phyloP scores from a whole-genome alignment of 2,329 filamentous ascomycete genomes.

The Ascochyta lentis region DNA sequence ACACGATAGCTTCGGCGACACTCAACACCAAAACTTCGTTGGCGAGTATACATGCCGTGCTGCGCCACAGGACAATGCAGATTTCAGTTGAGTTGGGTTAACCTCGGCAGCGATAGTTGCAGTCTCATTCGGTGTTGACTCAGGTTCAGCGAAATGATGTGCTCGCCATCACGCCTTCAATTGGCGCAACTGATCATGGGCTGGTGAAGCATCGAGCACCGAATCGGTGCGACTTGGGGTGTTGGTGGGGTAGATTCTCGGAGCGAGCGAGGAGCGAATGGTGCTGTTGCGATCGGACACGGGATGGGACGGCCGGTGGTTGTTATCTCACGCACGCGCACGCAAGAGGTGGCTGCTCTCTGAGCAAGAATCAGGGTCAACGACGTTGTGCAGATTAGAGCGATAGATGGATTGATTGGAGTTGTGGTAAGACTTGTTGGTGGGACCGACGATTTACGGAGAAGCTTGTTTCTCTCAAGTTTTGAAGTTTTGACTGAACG shows the following conservation, averaged over 20 bases:
- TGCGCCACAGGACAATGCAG: not conserved
- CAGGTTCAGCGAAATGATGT: not conserved
- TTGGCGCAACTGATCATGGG: not conserved
- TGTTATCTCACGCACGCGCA: slow-evolving; percentile 2
- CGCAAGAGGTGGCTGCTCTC: slow-evolving; percentile 1
- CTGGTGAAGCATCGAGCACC: not conserved
- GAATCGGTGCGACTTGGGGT: slow-evolving; percentile 10
- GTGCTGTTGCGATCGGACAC: slow-evolving; percentile 7
- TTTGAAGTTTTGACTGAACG: too few species aligned
- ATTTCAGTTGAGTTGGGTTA: not conserved
- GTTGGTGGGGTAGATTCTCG: slow-evolving; percentile 14
- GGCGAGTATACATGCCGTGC: slow-evolving; percentile 3
- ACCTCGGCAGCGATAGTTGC: not conserved
- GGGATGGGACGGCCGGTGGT: slow-evolving; percentile 7
- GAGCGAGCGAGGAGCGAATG: slow-evolving; percentile 10
- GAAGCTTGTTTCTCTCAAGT: too few species aligned
- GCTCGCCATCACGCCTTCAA: not conserved
- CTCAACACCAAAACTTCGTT: slow-evolving; percentile 5
- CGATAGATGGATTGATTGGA: not conserved
- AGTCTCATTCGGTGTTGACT: not conserved
- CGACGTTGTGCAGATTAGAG: not conserved
- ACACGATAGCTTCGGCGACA: slow-evolving; percentile 8
- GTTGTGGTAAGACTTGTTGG: too few species aligned
- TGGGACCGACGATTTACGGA: too few species aligned
- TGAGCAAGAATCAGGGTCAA: not conserved